Evolutionary conservation across 805 yeast genomes (phyloP).

Genomic region (Ogataea thermomethanolica): DNA sequence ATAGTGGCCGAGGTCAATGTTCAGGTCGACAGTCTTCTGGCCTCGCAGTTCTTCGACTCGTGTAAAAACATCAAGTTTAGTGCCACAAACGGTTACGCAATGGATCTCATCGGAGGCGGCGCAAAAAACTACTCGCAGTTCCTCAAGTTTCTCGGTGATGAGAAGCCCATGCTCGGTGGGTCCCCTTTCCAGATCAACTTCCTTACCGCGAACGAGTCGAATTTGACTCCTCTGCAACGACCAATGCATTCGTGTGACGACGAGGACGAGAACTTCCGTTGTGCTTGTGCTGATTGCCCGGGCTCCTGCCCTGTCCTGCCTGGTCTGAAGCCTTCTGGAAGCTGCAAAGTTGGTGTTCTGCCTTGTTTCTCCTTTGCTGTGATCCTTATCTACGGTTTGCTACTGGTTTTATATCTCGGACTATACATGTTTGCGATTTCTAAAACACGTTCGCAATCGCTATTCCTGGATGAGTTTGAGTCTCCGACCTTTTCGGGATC

Average conservation of each 20-base stretch:
- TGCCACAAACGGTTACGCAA: constrained; percentile 93
- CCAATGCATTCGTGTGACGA: constrained; percentile 53
- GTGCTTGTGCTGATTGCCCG: constrained; percentile 91
- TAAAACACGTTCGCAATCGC: constrained; percentile 9
- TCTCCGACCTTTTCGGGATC: constrained; percentile 13
- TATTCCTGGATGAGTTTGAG: constrained; percentile 14
- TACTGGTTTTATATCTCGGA: constrained; percentile 11
- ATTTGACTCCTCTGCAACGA: constrained; percentile 32
- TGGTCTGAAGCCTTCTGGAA: constrained; percentile 35
- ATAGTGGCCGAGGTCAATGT: constrained; percentile 72
- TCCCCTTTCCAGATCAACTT: constrained; percentile 93
- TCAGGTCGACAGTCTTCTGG: constrained; percentile 56
- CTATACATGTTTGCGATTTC: constrained; percentile 7
- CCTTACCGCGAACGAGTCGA: constrained; percentile 36
- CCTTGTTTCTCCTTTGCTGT: constrained; percentile 75
- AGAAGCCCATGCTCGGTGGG: constrained; percentile 90
- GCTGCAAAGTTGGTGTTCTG: constrained; percentile 58
- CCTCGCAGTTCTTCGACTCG: constrained; percentile 67
- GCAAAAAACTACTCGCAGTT: constrained; percentile 71
- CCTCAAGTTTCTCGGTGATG: constrained; percentile 88
- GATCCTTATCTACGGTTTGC: constrained; percentile 43
- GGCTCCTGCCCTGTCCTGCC: constrained; percentile 71
- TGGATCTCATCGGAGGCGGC: constrained; percentile 98
- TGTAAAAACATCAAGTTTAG: constrained; percentile 88
- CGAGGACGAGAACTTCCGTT: constrained; percentile 49